Base-by-base conservation (phyloP, 2,329 filamentous ascomycete species). In the Purpureocillium takamizusanense region DNA sequence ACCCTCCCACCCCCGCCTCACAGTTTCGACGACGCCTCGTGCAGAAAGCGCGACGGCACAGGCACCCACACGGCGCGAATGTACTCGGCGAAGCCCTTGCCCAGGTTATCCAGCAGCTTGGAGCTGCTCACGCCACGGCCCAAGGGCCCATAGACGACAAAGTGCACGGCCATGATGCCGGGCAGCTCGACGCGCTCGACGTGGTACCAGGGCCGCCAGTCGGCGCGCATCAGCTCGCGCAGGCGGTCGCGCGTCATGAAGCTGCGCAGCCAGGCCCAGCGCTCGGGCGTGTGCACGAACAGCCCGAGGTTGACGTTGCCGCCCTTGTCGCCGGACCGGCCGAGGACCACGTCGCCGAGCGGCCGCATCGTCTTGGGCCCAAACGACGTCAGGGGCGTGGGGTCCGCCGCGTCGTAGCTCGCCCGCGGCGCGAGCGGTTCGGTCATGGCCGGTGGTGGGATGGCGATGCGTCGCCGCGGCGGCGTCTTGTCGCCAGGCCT, bases 21-120 rank as follows among this genome's bases (percentile, higher is more conserved):
- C 25, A 40, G 35, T 30, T 40, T 37, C 30, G 35, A 23, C 30
- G 35, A 23, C 13, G 31, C 33, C 17, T 39, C 32, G 2, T 53
- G 36, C 10, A 48, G 18, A 27, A 53, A 48, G 23, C 21, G 47
- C 1, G 27, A 36, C 4, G 49, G 51, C 1, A 52, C 36, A 3
- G 46, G 46, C 14, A 50, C 45, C 37, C 52, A 45, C 2, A 50
- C 43, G 9, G 50, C 50, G 15, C 68, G 49, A 25, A 72, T 51
- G 51, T 62, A 72, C 51, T 73, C 69, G 18, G 57, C 66, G 52
- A 74, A 71, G 0, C 70, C 69, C 47, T 76, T 76, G 1, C 66
- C 72, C 44, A 74, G 55, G 10, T 56, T 55, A 54, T 76, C 72
- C 14, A 76, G 44, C 30, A 60, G 48, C 17, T 53, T 60, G 9